Base-by-base conservation (phyloP, 352 stramenopile genomes). In the Globisporangium alternatum region DNA sequence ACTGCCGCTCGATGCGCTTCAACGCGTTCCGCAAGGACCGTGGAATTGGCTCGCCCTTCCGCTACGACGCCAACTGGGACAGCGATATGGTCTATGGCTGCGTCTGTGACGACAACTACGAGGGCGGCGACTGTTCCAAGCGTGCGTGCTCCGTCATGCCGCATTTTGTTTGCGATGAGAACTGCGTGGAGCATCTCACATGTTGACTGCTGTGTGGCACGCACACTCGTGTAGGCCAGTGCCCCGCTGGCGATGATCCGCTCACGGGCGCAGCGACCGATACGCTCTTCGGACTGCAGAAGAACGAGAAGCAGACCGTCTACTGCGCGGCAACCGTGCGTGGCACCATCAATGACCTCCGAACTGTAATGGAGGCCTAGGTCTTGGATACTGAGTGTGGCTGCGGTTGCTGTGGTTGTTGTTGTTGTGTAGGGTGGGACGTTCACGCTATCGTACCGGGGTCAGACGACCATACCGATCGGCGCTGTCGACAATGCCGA, bases 51-150 rank as follows among this genome's bases (percentile, higher is more conserved):
- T 61, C 74, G 37, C 41, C 62, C 10, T 75, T 90, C 48, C 51
- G 63, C 15, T 92, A 92, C 56, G 70, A 80, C 13, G 33, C 62
- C 22, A 73, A 78, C 54, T 98, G 91, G 91, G 91, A 98, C 74
- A 83, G 76, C 33, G 79, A 95, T 43, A 95, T 90, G 75, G 82
- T 97, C 21, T 89, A 93, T 61, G 91, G 91, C 58, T 98, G 91
- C 69, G 72, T 95, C 33, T 98, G 91, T 72, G 76, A 97, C 65
- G 67, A 81, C 30, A 87, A 82, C 41, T 97, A 83, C 60, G 76
- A 75, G 19, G 86, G 90, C 43, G 92, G 90, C 22, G 89, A 97
- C 70, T 98, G 93, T 69, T 92, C 81, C 48, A 71, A 84, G 49
- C 80, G 85, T 89, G 68, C 52, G 77, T 65, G 13, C 8, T 9